These are phyloP conservation scores for Paraphaeosphaeria minitans DNA, from an alignment of 2,329 filamentous ascomycete species.

Conservation along the genomic window DNA sequence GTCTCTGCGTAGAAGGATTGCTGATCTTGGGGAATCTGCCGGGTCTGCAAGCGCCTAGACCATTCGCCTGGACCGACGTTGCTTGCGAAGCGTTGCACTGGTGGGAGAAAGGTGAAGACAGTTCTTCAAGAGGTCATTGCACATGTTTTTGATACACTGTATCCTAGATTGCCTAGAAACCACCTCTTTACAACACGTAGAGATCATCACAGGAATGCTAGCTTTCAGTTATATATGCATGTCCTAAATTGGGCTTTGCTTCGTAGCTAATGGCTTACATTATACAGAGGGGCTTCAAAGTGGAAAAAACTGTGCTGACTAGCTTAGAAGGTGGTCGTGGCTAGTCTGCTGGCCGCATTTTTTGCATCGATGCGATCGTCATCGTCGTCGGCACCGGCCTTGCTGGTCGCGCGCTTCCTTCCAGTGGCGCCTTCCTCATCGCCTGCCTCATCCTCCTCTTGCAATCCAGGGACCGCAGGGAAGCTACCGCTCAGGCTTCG, in stretches of 20 bases:
- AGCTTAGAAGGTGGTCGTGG: conserved; percentile 86
- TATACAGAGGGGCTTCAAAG: conserved; percentile 9
- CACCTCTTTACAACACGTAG: background rate
- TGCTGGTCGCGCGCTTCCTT: conserved; percentile 55
- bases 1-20: conserved; percentile 9
- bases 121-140: background rate
- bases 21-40: conserved; percentile 20
- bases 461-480: conserved; percentile 60
- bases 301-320: background rate
- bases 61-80: background rate
- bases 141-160: background rate
- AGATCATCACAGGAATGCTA: background rate
- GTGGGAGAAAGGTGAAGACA: background rate
- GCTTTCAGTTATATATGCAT: background rate
- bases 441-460: conserved; percentile 65
- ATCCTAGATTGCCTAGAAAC: conserved; percentile 10
- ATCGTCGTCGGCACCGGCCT: conserved; percentile 73
- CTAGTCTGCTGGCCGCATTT: conserved; percentile 92
- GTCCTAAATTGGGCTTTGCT: background rate
- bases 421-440: conserved; percentile 51
- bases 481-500: conserved; percentile 78
- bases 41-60: conserved; percentile 4
- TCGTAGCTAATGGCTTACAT: conserved; percentile 1
- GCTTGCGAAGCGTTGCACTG: background rate
- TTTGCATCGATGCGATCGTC: conserved; percentile 93